Base-by-base conservation (phyloP, 768 basidiomycete genomes). In the Pleurotus djamor region DNA sequence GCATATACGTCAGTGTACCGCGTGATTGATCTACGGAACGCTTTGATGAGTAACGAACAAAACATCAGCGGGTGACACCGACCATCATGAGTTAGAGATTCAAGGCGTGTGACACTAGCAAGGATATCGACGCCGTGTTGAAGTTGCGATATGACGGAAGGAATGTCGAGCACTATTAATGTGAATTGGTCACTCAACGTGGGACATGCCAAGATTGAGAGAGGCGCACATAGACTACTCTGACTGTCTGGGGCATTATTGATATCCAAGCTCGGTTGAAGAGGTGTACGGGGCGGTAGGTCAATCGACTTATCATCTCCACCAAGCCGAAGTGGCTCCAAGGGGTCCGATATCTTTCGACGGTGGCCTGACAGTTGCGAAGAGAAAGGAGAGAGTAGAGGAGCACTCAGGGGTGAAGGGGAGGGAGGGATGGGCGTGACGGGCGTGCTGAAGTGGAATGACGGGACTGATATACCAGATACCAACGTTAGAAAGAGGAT, bases 1-100 rank as follows among this genome's bases (percentile, higher is more conserved):
- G 57, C n/a, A 49, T 45, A 10, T 17, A 10, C 16, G 16, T 28
- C 35, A 58, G 35, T 16, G 47, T 47, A 10, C 16, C 49, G 34
- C 57, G 38, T 4, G 44, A 21, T 9, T 49, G 14, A 28, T 58
- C 57, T 58, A 36, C 5, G 9, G 33, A 13, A 32, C 4, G 16
- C 14, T 49, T n/a, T n/a, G n/a, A 37, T n/a, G n/a, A 33, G 6
- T n/a, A 17, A 17, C 13, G 1, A 32, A 13, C n/a, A 4, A 4
- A 49, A n/a, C 21, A 17, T 6, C 12, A 28, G n/a, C 14, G n/a
- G 8, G 8, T 12, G 17, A 32, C 13, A 35, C 57, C 17, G 16
- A 58, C 57, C 57, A 28, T 44, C n/a, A 10, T 48, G 57, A 28
- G 57, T 47, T 13, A 58, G 47, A 32, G 12, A 28, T 14, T 58